These are phyloP conservation scores for Candida tibetensis DNA, from an alignment of 805 yeast species.

Conservation along the genomic window DNA sequence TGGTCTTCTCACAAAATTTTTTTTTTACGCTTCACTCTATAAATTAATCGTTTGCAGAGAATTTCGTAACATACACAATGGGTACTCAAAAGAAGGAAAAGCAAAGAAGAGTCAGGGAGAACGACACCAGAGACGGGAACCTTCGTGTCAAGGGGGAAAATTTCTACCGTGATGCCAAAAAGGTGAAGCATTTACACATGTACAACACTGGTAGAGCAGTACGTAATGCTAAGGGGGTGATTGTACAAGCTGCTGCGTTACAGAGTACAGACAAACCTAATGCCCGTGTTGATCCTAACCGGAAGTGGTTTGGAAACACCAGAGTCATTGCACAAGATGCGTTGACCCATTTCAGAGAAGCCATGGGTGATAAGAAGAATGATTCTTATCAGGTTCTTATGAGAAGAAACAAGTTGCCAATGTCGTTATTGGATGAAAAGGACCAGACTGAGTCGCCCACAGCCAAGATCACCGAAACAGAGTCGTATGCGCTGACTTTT, in stretches of 20 bases:
- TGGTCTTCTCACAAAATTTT: slow-evolving; percentile 8
- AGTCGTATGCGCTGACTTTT: slow-evolving; percentile 74
- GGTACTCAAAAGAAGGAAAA: slow-evolving; percentile 93
- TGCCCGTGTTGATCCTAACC: slow-evolving; percentile 93
- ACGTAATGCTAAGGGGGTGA: slow-evolving; percentile 83
- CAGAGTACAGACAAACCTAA: slow-evolving; percentile 85
- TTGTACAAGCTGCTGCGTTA: slow-evolving; percentile 80
- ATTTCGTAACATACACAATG: too few relatives aligned
- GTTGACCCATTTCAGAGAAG: slow-evolving; percentile 87
- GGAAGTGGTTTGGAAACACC: slow-evolving; percentile 97
- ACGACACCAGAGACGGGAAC: slow-evolving; percentile 82
- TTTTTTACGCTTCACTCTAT: neutral
- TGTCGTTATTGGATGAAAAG: slow-evolving; percentile 90
- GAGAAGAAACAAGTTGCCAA: slow-evolving; percentile 88
- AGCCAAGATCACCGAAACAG: slow-evolving; percentile 83
- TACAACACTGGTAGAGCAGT: slow-evolving; percentile 88
- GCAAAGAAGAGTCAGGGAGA: slow-evolving; percentile 79
- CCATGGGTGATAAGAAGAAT: slow-evolving; percentile 79
- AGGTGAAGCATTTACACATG: slow-evolving; percentile 87
- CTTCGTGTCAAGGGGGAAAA: slow-evolving; percentile 95
- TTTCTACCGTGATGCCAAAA: slow-evolving; percentile 91
- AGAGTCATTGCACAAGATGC: slow-evolving; percentile 98
- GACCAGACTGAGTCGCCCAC: slow-evolving; percentile 74
- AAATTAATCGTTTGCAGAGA: neutral
- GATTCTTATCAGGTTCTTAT: slow-evolving; percentile 84